phyloP scores from a whole-genome alignment of 106 monocot species.

The Gastrodia elata region DNA sequence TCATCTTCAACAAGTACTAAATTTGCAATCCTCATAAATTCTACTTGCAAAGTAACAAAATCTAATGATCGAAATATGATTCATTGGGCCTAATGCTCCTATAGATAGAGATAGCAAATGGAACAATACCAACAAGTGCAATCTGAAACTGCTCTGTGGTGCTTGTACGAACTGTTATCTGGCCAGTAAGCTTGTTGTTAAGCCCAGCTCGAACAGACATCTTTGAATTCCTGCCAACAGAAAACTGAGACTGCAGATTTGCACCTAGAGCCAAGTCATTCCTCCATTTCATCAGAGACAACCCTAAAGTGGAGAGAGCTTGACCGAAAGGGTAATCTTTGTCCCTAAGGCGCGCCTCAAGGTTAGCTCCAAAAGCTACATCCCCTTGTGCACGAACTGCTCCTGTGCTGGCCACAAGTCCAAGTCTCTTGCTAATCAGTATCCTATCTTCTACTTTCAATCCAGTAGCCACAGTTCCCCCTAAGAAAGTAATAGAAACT shows the following conservation, averaged over 20 bases:
- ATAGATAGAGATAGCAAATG: conserved; percentile 41
- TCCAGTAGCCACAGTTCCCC: conserved; percentile 76
- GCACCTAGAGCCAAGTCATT: conserved; percentile 83
- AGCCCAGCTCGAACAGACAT: conserved; percentile 65
- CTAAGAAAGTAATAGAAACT: conserved; percentile 72
- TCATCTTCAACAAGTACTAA: conserved; percentile 17
- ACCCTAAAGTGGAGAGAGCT: conserved; percentile 54
- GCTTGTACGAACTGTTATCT: conserved; percentile 67
- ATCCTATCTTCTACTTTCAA: conserved; percentile 79
- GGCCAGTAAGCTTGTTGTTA: conserved; percentile 83
- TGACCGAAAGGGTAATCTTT: conserved; percentile 80
- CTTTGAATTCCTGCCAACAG: conserved; percentile 58
- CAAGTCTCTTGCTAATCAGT: conserved; percentile 56
- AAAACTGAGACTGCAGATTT: conserved; percentile 81
- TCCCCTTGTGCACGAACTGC: conserved; percentile 75
- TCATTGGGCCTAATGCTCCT: conserved; percentile 43
- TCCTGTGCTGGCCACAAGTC: conserved; percentile 61
- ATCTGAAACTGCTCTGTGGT: conserved; percentile 67
- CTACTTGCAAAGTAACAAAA: conserved; percentile 9
- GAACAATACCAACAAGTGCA: conserved; percentile 56
- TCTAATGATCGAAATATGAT: conserved; percentile 22
- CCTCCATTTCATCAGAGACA: conserved; percentile 91
- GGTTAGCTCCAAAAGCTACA: conserved; percentile 76
- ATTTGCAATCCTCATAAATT: conserved; percentile 6
- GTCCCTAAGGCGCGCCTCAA: conserved; percentile 74